phyloP scores from a whole-genome alignment of 441 rosid genomes.

The Capsella rubella region DNA sequence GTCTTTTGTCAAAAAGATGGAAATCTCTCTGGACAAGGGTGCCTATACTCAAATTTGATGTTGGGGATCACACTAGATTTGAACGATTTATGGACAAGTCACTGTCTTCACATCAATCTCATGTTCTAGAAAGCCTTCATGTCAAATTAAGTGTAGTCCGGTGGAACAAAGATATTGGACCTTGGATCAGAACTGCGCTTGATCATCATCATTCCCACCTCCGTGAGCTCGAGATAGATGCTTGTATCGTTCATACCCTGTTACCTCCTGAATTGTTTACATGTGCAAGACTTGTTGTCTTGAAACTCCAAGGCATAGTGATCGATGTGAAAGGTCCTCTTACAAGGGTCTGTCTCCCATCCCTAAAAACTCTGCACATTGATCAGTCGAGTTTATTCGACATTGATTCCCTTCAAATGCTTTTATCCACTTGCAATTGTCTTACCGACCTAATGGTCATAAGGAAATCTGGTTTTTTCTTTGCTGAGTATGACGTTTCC shows the following conservation, averaged over 20 bases:
- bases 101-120: neutral
- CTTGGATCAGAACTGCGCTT: slow-evolving; percentile 5
- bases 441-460: slow-evolving; percentile 17
- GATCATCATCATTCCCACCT: slow-evolving; percentile 8
- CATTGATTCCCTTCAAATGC: neutral
- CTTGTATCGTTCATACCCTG: neutral
- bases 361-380: slow-evolving; percentile 10
- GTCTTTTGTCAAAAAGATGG: slow-evolving; percentile 8
- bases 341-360: slow-evolving; percentile 10
- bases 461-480: neutral
- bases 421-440: neutral
- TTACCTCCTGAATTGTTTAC: slow-evolving; percentile 17
- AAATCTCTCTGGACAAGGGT: slow-evolving; percentile 19
- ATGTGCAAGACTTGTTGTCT: neutral
- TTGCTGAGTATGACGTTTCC: neutral
- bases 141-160: neutral
- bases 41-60: neutral
- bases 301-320: slow-evolving; percentile 6
- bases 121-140: slow-evolving; percentile 6
- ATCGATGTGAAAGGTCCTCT: slow-evolving; percentile 13
- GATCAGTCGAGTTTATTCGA: neutral
- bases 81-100: neutral
- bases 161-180: neutral
- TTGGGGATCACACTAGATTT: neutral
- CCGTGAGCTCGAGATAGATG: slow-evolving; percentile 11